A percentile compares a stretch with the other conserved stretches of the same genome.
Evolutionary conservation across 306 rosid genomes (phyloP).

Genomic region (Ziziphus jujuba): DNA sequence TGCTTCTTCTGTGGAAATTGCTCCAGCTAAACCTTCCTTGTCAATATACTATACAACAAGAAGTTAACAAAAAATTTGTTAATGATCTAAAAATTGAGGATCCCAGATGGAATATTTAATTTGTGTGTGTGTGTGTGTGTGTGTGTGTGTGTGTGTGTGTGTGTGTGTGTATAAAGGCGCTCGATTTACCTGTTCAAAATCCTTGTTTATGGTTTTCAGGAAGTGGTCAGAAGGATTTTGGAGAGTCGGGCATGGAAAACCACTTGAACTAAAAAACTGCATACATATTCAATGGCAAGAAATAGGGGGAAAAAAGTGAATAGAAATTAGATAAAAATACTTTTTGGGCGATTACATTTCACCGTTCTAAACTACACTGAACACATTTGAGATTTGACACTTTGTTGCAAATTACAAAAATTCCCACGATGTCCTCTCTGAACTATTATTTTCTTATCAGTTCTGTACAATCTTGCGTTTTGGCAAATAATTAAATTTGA

Average conservation of each 20-base stretch:
- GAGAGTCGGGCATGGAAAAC: constrained; percentile 75
- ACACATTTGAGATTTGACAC: too few species aligned
- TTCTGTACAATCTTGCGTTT: too few species aligned
- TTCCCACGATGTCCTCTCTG: too few species aligned
- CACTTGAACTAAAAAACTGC: constrained; percentile 64
- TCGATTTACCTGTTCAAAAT: constrained; percentile 52
- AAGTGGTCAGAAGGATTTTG: constrained; percentile 72
- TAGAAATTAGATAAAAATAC: too few species aligned
- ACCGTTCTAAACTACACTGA: too few species aligned
- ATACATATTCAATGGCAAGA: background rate
- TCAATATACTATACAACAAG: constrained; percentile 34
- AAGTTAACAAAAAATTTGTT: background rate
- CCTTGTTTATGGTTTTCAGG: constrained; percentile 63
- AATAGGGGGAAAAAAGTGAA: too few species aligned
- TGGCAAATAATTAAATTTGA: background rate
- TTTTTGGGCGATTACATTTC: too few species aligned
- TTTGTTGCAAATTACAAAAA: too few species aligned
- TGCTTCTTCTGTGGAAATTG: constrained; percentile 40
- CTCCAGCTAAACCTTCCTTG: constrained; percentile 36
- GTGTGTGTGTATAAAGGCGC: background rate
- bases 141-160: too few species aligned
- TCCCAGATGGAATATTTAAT: background rate
- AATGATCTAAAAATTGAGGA: too few species aligned
- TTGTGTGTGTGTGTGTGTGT: too few species aligned
- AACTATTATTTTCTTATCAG: too few species aligned